Percentiles rank a stretch among this genome's conserved stretches.
Conservation (phyloP, 2,329 filamentous ascomycete genomes). For the Penicillium griseofulvum region DNA sequence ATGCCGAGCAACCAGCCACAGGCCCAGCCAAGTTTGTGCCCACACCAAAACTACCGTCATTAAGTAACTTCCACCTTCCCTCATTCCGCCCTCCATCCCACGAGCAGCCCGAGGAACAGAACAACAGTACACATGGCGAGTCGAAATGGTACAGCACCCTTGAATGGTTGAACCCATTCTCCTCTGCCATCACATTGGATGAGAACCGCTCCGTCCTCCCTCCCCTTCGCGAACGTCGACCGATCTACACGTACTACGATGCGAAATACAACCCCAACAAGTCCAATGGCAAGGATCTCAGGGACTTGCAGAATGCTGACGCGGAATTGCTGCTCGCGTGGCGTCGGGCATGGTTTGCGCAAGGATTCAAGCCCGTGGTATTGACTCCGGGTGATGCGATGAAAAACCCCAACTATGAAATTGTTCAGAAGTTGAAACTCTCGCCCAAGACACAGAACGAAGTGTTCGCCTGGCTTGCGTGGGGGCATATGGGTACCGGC, state of each 20-base stretch:
- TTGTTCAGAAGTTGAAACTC: slow-evolving; percentile 61
- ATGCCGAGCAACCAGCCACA: slow-evolving; percentile 24
- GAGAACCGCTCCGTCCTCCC: slow-evolving; percentile 82
- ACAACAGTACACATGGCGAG: slow-evolving; percentile 74
- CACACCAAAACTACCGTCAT: slow-evolving; percentile 42
- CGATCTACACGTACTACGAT: slow-evolving; percentile 92
- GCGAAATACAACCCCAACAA: slow-evolving; percentile 45
- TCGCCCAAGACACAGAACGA: slow-evolving; percentile 64
- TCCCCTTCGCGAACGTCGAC: slow-evolving; percentile 65
- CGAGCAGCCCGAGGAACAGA: slow-evolving; percentile 67
- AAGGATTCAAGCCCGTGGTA: slow-evolving; percentile 84
- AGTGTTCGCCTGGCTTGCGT: slow-evolving; percentile 83
- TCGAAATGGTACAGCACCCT: slow-evolving; percentile 84
- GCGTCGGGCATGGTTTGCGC: slow-evolving; percentile 92
- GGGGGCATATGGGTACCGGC: slow-evolving; percentile 85
- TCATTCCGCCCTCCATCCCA: slow-evolving; percentile 71
- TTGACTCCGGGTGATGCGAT: slow-evolving; percentile 76
- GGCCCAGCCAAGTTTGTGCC: slow-evolving; percentile 34
- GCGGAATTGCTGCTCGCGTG: slow-evolving; percentile 78
- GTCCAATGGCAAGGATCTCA: slow-evolving; percentile 54
- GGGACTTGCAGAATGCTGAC: slow-evolving; percentile 67
- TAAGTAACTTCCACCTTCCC: slow-evolving; percentile 56
- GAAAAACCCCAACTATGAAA: slow-evolving; percentile 74
- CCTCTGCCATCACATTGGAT: slow-evolving; percentile 73
- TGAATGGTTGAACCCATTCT: slow-evolving; percentile 90